Evolutionary conservation across 2,329 filamentous ascomycete species (phyloP), one percentile per base, ranked within the genome.

Genomic region (Hypoxylon sp.): DNA sequence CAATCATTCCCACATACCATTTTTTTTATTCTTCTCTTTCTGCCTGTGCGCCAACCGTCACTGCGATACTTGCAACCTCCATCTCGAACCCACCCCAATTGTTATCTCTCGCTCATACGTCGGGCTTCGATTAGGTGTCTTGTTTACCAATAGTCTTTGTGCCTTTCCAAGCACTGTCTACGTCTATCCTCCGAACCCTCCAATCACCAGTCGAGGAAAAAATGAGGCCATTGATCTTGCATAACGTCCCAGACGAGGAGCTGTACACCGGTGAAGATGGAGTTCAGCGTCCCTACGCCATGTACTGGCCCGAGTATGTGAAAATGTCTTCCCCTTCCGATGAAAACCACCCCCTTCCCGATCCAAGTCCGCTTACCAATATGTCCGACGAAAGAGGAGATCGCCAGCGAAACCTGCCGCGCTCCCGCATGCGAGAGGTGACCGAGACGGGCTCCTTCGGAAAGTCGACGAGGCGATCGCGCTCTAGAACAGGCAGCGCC

Each of bases 231-330:
- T 77, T 88, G 55, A 88, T 88, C 68, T 77, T 89, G 27, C 86
- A 89, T 70, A 88, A 88, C 70, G 86, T 88, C 62, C 85, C 86
- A 54, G 86, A 88, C 64, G 86, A 88, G 47, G 86, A 88, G 70
- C 82, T 86, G 46, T 88, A 88, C 70, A 75, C 85, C 4, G 86
- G 86, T 55, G 84, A 87, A 49, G 86, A 88, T 74, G 86, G 86
- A 60, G 71, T 88, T 62, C 83, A 84, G 72, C 77, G 86, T 60
- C 86, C 86, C 2, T 89, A 88, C 70, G 86, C 85, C 60, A 85
- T 88, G 81, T 79, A 87, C 31, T 87, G 85, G 68, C 81, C 84
- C 68, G 82, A 85, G 85, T 88, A 80, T 58, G 81, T 68, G 41
- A 37, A 26, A 5, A 17, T 41, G 42, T 46, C 23, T 5, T 21